Base-by-base conservation (phyloP, 306 rosid genomes). In the Echinosophora koreensis region DNA sequence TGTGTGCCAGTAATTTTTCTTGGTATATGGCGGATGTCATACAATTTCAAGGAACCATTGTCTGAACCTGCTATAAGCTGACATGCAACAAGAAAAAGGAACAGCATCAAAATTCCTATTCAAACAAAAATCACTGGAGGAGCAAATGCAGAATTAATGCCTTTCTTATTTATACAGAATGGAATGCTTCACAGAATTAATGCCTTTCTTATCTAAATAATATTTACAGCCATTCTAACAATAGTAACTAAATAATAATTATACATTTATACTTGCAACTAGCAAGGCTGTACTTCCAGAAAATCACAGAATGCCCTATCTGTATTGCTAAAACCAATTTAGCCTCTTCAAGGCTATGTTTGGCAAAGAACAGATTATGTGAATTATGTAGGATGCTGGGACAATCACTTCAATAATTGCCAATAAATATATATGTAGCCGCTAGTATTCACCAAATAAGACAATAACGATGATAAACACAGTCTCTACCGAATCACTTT, bases 11-110 rank as follows among this genome's bases (percentile, higher is more conserved):
- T 61, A 59, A 17, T 51, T 64, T 63, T 74, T 68, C 70, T 76
- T 66, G 85, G 84, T 55, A 34, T 70, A 16, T 84, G 90, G 55
- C 61, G 87, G 81, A 88, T 81, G 70, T 90, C 93, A 61, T 87
- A 92, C 77, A 92, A 83, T 80, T 88, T 92, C 81, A 92, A 58
- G 41, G 93, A 87, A 76, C 97, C 96, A 83, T 90, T 92, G 78
- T 92, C 97, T 1, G 97, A 92, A 82, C 97, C 97, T 62, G 97
- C 97, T 85, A 92, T 87, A 80, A 92, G 93, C 97, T 92, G 90
- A 56, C 66, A 87, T 65, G 71, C 69, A 80, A 76, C 57, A 73
- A 50, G 49, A 60, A 55, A 77, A 78, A 71, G 41, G 74, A 57
- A 69, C 15, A 52, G 56, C 64, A 82, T 88, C 79, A 87, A 74